Conservation (phyloP, 148 eudicot genomes). For the Rhododendron molle region DNA sequence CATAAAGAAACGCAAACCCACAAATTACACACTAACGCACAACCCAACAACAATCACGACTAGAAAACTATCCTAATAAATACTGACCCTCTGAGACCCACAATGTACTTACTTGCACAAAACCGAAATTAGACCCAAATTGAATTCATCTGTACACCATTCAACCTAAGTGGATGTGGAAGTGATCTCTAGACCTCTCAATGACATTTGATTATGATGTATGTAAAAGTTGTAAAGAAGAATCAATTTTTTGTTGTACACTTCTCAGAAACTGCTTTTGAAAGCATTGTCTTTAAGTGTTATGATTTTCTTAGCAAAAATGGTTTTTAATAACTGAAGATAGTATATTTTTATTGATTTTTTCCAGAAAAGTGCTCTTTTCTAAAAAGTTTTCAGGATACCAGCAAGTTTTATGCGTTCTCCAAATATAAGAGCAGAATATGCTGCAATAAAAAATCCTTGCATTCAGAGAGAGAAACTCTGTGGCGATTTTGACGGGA, state of each 20-base stretch:
- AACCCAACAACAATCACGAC: not conserved
- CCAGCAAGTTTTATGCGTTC: not conserved
- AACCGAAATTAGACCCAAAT: not conserved
- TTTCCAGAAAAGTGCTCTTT: not conserved
- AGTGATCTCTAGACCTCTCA: not conserved
- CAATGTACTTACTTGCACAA: not conserved
- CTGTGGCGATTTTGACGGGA: no score
- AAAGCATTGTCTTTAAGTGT: not conserved
- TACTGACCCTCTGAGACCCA: not conserved
- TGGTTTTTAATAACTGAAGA: not conserved
- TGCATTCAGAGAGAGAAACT: no score
- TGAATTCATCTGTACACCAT: not conserved
- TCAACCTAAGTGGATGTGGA: not conserved
- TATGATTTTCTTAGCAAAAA: not conserved
- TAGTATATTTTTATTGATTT: not conserved
- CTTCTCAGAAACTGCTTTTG: not conserved
- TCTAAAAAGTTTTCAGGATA: not conserved
- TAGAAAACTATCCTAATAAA: not conserved
- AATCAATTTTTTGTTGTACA: not conserved
- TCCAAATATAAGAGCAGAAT: not conserved
- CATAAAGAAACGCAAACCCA: slow-evolving; percentile 1
- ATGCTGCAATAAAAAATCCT: no score
- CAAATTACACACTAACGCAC: not conserved
- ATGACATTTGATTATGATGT: not conserved
- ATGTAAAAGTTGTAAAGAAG: not conserved